Evolutionary conservation across 2,329 filamentous ascomycete species (phyloP).

Genomic region (Allantophomopsis cytisporea): DNA sequence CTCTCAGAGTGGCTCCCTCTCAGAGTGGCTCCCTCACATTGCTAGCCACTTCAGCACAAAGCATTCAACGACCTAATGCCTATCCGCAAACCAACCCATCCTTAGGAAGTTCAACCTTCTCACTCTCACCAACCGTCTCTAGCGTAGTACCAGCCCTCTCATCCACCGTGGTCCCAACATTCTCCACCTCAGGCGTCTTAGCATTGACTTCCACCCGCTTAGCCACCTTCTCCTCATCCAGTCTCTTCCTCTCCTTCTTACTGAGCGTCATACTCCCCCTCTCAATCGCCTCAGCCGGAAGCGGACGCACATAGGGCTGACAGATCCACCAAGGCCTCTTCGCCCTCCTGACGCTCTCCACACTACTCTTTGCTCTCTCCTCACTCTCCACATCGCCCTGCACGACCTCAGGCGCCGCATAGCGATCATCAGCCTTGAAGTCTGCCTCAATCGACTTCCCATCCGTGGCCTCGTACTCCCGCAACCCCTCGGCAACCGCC

Average conservation of each 20-base stretch:
- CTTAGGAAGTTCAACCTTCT: slow-evolving; percentile 11
- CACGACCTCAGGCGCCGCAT: slow-evolving; percentile 9
- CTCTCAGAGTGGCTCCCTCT: too few relatives aligned
- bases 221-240: slow-evolving; percentile 18
- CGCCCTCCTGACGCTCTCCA: slow-evolving; percentile 57
- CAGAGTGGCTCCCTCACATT: too few relatives aligned
- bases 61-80: neutral
- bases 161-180: neutral
- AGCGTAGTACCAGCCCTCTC: neutral
- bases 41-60: too few relatives aligned
- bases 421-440: slow-evolving; percentile 9
- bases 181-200: slow-evolving; percentile 4
- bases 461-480: slow-evolving; percentile 46
- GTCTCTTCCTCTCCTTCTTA: slow-evolving; percentile 49
- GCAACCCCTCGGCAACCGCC: slow-evolving; percentile 57
- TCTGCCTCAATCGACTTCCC: slow-evolving; percentile 34
- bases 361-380: slow-evolving; percentile 29
- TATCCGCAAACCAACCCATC: slow-evolving; percentile 13
- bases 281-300: slow-evolving; percentile 77
- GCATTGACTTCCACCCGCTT: slow-evolving; percentile 1
- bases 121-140: neutral
- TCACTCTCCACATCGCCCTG: slow-evolving; percentile 23
- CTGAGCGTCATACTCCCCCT: slow-evolving; percentile 65
- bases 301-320: slow-evolving; percentile 73
- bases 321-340: slow-evolving; percentile 81